Conservation (phyloP, 257 asterid species). For the Nicotiana obtusifolia region DNA sequence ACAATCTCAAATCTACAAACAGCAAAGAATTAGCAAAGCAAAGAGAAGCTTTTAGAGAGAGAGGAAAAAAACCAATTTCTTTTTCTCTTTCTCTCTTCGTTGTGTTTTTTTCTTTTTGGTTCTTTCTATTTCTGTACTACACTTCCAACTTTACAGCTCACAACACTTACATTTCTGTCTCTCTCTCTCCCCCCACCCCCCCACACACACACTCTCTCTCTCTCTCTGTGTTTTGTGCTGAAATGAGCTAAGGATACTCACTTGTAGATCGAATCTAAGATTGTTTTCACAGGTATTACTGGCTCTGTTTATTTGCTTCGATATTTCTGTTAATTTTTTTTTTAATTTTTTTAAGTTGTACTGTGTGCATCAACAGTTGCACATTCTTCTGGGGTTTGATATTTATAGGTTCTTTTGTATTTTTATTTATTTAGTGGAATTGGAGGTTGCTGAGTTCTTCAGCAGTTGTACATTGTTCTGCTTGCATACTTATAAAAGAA, state of each 20-base stretch:
- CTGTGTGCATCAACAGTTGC: not conserved
- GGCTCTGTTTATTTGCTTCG: not conserved
- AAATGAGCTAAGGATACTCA: constrained; percentile 2
- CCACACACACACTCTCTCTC: too few species aligned
- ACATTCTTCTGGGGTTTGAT: not conserved
- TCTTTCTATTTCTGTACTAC: not conserved
- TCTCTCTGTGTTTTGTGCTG: too few species aligned
- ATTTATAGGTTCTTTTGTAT: not conserved
- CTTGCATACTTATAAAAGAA: too few species aligned
- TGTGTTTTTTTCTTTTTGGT: not conserved
- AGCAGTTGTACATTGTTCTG: not conserved
- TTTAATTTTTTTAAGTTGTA: not conserved
- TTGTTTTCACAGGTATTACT: not conserved
- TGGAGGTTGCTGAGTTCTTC: not conserved
- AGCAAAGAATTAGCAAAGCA: too few species aligned
- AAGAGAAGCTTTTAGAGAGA: too few species aligned
- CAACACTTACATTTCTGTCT: not conserved
- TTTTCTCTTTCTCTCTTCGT: not conserved
- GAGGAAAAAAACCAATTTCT: not conserved
- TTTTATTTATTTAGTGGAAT: not conserved
- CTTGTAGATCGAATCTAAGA: constrained; percentile 15
- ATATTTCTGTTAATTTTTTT: not conserved
- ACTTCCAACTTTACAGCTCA: constrained; percentile 20
- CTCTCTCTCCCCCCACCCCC: not conserved
- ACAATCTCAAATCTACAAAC: not conserved